Conservation (phyloP, 2,329 filamentous ascomycete genomes). For the Nannizzia gypsea region DNA sequence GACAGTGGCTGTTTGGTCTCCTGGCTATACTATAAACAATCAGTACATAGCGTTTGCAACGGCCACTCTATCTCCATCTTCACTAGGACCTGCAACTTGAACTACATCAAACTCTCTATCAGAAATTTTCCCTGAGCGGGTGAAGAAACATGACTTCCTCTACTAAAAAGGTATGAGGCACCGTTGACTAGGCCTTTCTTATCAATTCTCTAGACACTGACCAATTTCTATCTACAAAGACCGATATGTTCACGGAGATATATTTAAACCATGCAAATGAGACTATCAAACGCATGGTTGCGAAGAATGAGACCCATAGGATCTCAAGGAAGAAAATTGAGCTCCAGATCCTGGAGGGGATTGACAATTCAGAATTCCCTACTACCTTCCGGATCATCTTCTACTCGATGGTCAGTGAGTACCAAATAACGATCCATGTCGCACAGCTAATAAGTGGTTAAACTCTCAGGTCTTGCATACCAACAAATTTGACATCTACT, state of each 20-base stretch:
- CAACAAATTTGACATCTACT: constrained; percentile 18
- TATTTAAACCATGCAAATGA: constrained; percentile 18
- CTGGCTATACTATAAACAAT: neutral
- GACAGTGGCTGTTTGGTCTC: neutral
- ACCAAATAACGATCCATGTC: neutral
- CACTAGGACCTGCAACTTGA: neutral
- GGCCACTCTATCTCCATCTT: neutral
- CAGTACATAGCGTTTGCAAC: neutral
- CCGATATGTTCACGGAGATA: constrained; percentile 13
- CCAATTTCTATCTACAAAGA: neutral
- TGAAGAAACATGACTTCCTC: neutral
- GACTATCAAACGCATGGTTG: constrained; percentile 13
- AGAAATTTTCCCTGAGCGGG: neutral
- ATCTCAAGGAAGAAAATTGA: constrained; percentile 19
- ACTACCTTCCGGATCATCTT: constrained; percentile 17
- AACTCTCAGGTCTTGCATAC: constrained; percentile 17
- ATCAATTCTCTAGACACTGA: neutral
- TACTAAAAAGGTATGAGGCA: neutral
- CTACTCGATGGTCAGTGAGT: constrained; percentile 16
- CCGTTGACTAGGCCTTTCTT: neutral
- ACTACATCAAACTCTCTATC: neutral
- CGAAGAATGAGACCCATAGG: constrained; percentile 8
- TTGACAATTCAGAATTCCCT: constrained; percentile 17
- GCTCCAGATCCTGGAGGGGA: constrained; percentile 14
- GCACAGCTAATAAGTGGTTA: neutral